Conservation (phyloP, 495 filamentous ascomycete genomes). For the Pseudotulostoma volvatum region DNA sequence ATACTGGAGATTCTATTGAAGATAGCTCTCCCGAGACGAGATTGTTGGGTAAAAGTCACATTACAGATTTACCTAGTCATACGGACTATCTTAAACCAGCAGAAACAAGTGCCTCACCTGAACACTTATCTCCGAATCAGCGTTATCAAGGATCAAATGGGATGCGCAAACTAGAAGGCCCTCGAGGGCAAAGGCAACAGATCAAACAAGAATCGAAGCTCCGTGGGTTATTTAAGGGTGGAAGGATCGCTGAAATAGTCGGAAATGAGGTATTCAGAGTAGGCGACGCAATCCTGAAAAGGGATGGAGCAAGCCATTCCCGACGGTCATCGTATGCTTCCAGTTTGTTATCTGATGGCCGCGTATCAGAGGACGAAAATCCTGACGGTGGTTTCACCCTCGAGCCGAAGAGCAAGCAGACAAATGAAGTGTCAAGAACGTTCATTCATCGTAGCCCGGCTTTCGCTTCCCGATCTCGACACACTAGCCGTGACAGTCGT, state of each 20-base stretch:
- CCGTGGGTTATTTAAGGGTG: constrained; percentile 38
- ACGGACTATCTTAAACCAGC: constrained; percentile 8
- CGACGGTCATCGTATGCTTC: constrained; percentile 25
- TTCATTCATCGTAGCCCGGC: constrained; percentile 29
- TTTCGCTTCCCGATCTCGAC: constrained; percentile 31
- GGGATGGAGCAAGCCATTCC: constrained; percentile 21
- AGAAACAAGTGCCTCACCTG: constrained; percentile 20
- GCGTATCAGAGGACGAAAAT: constrained; percentile 28
- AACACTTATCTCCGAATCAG: constrained; percentile 15
- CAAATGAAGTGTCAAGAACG: constrained; percentile 15
- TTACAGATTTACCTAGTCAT: constrained; percentile 5
- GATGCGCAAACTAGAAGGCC: constrained; percentile 8
- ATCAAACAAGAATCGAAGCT: constrained; percentile 24
- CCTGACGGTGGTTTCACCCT: constrained; percentile 17
- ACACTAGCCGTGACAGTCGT: constrained; percentile 16
- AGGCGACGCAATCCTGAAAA: constrained; percentile 39
- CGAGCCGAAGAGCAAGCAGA: constrained; percentile 13
- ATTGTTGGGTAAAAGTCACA: constrained; percentile 8
- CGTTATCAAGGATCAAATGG: constrained; percentile 13
- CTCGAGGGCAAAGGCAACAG: constrained; percentile 13
- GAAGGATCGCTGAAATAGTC: constrained; percentile 36
- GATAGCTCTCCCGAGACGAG: constrained; percentile 11
- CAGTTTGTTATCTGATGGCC: constrained; percentile 24
- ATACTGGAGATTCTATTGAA: constrained; percentile 7
- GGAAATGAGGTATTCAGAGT: constrained; percentile 41